These are phyloP conservation scores for Neophaeococcomyces aloes DNA, from an alignment of 2,329 filamentous ascomycete species.

Conservation along the genomic window DNA sequence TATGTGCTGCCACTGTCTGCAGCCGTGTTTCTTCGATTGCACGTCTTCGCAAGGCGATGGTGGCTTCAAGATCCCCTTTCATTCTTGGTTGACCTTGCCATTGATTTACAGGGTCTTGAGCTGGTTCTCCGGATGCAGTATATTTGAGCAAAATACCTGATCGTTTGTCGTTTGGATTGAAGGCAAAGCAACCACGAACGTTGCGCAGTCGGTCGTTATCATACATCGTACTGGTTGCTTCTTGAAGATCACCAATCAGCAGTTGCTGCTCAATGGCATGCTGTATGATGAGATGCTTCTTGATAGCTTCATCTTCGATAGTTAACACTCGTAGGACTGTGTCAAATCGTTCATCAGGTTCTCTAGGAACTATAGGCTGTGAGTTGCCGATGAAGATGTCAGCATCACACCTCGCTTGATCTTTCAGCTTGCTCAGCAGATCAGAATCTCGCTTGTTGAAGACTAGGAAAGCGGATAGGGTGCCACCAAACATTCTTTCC, in stretches of 20 bases:
- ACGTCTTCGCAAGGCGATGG: constrained; percentile 46
- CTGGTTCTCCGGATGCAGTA: constrained; percentile 39
- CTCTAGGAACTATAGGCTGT: constrained; percentile 29
- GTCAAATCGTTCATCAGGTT: constrained; percentile 61
- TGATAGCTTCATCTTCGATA: constrained; percentile 68
- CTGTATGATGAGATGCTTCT: constrained; percentile 73
- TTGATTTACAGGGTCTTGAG: constrained; percentile 43
- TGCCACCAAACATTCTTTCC: constrained; percentile 62
- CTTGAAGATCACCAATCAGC: constrained; percentile 56
- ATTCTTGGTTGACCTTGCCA: constrained; percentile 56
- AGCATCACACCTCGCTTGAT: constrained; percentile 37
- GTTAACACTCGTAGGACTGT: constrained; percentile 71
- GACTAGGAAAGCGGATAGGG: constrained; percentile 70
- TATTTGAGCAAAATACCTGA: constrained; percentile 52
- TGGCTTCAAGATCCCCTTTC: constrained; percentile 62
- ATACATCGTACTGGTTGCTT: constrained; percentile 58
- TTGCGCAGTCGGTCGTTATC: constrained; percentile 47
- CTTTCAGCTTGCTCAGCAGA: constrained; percentile 49
- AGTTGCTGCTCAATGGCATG: constrained; percentile 74
- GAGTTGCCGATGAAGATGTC: constrained; percentile 55
- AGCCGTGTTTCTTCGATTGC: constrained; percentile 43
- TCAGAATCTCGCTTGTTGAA: constrained; percentile 64
- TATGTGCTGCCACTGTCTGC: constrained; percentile 45
- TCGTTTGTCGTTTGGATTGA: constrained; percentile 55
- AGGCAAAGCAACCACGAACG: constrained; percentile 51